These are phyloP conservation scores for Cercospora sp. DNA, from an alignment of 2,329 filamentous ascomycete genomes.

Conservation along the genomic window DNA sequence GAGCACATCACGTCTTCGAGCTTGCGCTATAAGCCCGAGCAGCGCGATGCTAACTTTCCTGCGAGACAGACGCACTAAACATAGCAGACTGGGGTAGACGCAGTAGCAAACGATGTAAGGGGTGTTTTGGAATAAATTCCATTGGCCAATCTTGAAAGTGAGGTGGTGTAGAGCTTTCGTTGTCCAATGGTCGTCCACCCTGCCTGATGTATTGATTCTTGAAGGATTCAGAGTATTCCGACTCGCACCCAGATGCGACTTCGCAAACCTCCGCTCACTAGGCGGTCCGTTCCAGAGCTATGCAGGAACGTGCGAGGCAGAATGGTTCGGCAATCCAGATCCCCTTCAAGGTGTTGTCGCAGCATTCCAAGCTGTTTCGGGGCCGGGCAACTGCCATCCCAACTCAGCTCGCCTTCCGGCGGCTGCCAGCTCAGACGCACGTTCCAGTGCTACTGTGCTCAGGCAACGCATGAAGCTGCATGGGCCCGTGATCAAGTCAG, in stretches of 20 bases:
- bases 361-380: slow-evolving; percentile 1
- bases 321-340: not conserved
- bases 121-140: not conserved
- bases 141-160: not conserved
- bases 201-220: not conserved
- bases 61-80: not conserved
- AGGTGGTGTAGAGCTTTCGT: slow-evolving; percentile 4
- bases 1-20: slow-evolving; percentile 10
- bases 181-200: not conserved
- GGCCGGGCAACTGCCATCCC: not conserved
- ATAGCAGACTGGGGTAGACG: not conserved
- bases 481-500: not conserved
- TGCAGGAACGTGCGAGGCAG: slow-evolving; percentile 3
- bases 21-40: not conserved
- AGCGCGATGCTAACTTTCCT: not conserved
- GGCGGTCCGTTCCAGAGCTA: not conserved
- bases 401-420: not conserved
- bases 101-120: not conserved
- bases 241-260: not conserved
- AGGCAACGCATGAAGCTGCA: slow-evolving; percentile 5
- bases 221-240: not conserved
- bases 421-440: slow-evolving; percentile 1
- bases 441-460: slow-evolving; percentile 15
- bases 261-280: not conserved
- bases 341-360: not conserved